A percentile compares a stretch with the other conserved stretches of the same genome.
These are phyloP conservation scores for Lipomyces yarrowii DNA, from an alignment of 1,139 yeast species.

Conservation along the genomic window DNA sequence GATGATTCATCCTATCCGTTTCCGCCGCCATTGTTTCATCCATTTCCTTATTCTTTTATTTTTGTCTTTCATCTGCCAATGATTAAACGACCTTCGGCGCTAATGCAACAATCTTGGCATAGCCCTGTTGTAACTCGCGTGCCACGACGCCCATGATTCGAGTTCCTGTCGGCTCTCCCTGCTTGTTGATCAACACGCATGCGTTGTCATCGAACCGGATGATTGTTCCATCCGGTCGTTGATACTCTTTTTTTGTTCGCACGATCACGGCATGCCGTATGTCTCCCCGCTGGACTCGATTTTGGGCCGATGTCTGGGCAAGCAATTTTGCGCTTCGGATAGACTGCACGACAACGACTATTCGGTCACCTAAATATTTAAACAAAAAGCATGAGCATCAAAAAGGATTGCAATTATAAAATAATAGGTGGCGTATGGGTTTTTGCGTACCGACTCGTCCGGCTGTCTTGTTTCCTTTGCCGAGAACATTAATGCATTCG, in stretches of 20 bases:
- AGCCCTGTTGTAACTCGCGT: slow-evolving; percentile 82
- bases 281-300: slow-evolving; percentile 88
- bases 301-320: slow-evolving; percentile 42
- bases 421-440: neutral
- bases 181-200: slow-evolving; percentile 84
- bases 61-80: neutral
- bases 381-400: neutral
- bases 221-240: slow-evolving; percentile 85
- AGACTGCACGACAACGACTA: slow-evolving; percentile 92
- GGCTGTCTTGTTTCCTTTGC: slow-evolving; percentile 81
- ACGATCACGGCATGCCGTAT: slow-evolving; percentile 95
- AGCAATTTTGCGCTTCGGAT: slow-evolving; percentile 54
- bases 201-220: slow-evolving; percentile 95
- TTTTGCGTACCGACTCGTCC: slow-evolving; percentile 67
- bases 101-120: slow-evolving; percentile 82
- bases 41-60: neutral
- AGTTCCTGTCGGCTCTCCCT: slow-evolving; percentile 92
- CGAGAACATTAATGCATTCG: slow-evolving; percentile 92
- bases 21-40: neutral
- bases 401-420: neutral
- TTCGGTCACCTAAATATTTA: slow-evolving; percentile 57
- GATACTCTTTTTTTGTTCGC: slow-evolving; percentile 84
- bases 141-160: slow-evolving; percentile 82
- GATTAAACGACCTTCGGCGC: slow-evolving; percentile 82
- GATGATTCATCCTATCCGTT: neutral